A percentile compares a stretch with the other conserved stretches of the same genome.
Evolutionary conservation across 805 yeast genomes (phyloP).

Genomic region (Yarrowia keelungensis): DNA sequence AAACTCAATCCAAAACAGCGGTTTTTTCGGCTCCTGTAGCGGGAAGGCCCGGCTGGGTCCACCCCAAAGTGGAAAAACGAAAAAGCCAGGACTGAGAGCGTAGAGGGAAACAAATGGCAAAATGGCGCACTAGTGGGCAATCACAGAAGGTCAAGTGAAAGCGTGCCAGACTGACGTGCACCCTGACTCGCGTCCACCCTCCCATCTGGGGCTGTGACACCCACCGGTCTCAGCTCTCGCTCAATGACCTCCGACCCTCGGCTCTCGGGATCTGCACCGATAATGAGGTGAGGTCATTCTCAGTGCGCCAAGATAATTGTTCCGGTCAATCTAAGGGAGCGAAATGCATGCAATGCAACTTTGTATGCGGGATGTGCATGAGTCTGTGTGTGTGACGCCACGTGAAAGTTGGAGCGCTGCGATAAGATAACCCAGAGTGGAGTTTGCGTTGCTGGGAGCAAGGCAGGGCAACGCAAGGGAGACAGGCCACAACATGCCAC

Average conservation of each 20-base stretch:
- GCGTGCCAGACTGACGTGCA: neutral
- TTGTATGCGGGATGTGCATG: slow-evolving; percentile 30
- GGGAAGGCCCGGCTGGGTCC: slow-evolving; percentile 36
- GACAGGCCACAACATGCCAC: no score
- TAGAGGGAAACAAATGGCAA: neutral
- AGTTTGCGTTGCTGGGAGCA: slow-evolving; percentile 17
- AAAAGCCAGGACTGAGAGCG: neutral
- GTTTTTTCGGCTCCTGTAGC: slow-evolving; percentile 35
- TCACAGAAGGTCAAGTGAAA: neutral
- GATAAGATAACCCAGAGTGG: slow-evolving; percentile 34
- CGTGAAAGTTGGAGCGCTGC: slow-evolving; percentile 35
- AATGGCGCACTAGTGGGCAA: slow-evolving; percentile 25
- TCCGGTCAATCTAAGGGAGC: slow-evolving; percentile 37
- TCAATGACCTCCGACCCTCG: slow-evolving; percentile 29
- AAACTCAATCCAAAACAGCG: slow-evolving; percentile 34
- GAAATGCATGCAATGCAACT: slow-evolving; percentile 36
- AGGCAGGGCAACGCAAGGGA: neutral
- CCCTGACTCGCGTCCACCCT: no score
- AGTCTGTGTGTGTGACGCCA: slow-evolving; percentile 20
- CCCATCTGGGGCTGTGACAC: neutral
- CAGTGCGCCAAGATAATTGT: slow-evolving; percentile 37
- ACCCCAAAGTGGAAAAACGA: slow-evolving; percentile 28
- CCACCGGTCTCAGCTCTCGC: neutral
- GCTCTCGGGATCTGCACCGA: slow-evolving; percentile 39
- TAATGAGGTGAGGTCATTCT: slow-evolving; percentile 38